phyloP scores from a whole-genome alignment of 1,284 basidiomycete genomes.

The Kwoniella shivajii region DNA sequence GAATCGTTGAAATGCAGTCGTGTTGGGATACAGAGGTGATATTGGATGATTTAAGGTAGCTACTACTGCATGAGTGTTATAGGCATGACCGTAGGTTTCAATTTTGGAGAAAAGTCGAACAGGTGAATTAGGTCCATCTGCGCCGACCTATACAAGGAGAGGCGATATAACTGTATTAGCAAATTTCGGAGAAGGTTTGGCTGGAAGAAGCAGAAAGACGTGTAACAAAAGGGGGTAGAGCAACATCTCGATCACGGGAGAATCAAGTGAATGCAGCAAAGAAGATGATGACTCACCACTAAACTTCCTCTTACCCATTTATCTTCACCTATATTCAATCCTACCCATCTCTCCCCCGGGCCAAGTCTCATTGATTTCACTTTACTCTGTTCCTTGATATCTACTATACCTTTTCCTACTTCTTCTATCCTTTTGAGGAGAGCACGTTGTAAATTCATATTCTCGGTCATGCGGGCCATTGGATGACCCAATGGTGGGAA shows the following conservation, averaged over 20 bases:
- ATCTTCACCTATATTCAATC: slow-evolving; percentile 42
- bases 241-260: background rate
- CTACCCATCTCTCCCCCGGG: slow-evolving; percentile 49
- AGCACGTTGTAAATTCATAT: slow-evolving; percentile 83
- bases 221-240: background rate
- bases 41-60: slow-evolving; percentile 74
- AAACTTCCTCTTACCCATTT: slow-evolving; percentile 49
- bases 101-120: slow-evolving; percentile 87
- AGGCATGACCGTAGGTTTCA: slow-evolving; percentile 86
- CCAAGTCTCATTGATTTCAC: slow-evolving; percentile 48
- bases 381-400: slow-evolving; percentile 40
- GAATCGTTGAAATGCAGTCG: slow-evolving; percentile 91
- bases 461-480: slow-evolving; percentile 84
- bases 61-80: slow-evolving; percentile 87
- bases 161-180: background rate
- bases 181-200: background rate
- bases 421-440: slow-evolving; percentile 61
- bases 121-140: slow-evolving; percentile 93
- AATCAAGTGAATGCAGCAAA: background rate
- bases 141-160: slow-evolving; percentile 70
- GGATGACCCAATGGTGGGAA: slow-evolving; percentile 44
- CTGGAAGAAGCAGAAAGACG: background rate
- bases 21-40: slow-evolving; percentile 63
- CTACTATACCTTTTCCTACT: slow-evolving; percentile 31
- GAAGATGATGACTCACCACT: slow-evolving; percentile 43